Evolutionary conservation across 257 asterid species (phyloP).

Genomic region (Apocynum venetum): DNA sequence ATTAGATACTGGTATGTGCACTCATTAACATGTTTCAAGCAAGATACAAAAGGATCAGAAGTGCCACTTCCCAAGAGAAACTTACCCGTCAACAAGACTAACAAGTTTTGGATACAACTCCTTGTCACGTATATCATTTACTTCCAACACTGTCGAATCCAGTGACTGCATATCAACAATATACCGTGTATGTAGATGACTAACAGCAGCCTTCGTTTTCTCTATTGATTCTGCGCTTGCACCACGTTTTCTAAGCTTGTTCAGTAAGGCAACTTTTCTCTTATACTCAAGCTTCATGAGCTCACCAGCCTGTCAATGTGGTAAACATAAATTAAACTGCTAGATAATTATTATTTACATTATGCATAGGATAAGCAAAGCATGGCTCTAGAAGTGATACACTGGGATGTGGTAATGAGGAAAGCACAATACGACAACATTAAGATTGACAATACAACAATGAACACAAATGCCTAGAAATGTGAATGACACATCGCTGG

Average conservation of each 20-base stretch:
- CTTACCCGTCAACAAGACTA: conserved; percentile 78
- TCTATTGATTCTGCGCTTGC: conserved; percentile 81
- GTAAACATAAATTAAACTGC: not conserved
- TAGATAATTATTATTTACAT: not conserved
- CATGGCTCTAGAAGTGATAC: not conserved
- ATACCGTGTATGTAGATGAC: conserved; percentile 90
- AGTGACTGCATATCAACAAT: conserved; percentile 96
- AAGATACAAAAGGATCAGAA: not conserved
- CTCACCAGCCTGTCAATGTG: conserved; percentile 64
- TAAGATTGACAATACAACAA: not conserved
- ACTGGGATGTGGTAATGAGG: not conserved
- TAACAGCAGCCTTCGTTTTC: conserved; percentile 93
- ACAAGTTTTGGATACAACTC: conserved; percentile 88
- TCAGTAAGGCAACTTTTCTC: conserved; percentile 64
- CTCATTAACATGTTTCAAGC: not conserved
- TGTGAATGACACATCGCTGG: not conserved
- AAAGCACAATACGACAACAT: not conserved
- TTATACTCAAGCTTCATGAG: conserved; percentile 86
- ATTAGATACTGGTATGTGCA: not conserved
- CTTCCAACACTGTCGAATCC: conserved; percentile 89
- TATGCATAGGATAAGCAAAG: not conserved
- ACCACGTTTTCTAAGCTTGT: conserved; percentile 71
- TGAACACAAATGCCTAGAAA: not conserved
- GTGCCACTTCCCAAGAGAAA: conserved; percentile 3
- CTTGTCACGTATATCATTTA: conserved; percentile 88